phyloP scores from a whole-genome alignment of 1,284 basidiomycete species.

The Malassezia pachydermatis region DNA sequence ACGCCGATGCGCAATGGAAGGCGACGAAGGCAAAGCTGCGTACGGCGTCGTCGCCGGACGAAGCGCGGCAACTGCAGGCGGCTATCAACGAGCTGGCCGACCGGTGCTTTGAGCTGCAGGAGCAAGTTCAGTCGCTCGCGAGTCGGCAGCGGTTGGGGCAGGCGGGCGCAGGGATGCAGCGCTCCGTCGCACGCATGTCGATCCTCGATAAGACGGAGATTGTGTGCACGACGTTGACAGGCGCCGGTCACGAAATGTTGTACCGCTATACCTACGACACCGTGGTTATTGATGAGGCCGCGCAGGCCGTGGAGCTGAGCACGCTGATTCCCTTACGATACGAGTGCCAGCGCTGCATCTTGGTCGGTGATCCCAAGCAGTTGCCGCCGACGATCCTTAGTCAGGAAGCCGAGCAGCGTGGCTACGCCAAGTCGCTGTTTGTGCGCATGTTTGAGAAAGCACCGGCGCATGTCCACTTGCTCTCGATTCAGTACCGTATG shows the following conservation, averaged over 20 bases:
- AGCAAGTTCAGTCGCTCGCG: conserved; percentile 6
- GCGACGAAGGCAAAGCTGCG: not conserved
- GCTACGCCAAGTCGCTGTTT: conserved; percentile 84
- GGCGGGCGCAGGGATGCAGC: not conserved
- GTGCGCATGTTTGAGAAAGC: conserved; percentile 75
- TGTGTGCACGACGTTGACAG: conserved; percentile 83
- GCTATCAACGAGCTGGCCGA: conserved; percentile 7
- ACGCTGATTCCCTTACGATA: conserved; percentile 95
- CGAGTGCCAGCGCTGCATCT: conserved; percentile 69
- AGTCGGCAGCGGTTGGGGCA: conserved; percentile 1
- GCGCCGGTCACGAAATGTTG: conserved; percentile 73
- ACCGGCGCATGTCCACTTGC: conserved; percentile 71
- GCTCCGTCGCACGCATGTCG: conserved; percentile 9
- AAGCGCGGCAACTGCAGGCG: conserved; percentile 9
- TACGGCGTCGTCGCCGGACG: not conserved
- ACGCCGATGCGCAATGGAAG: not conserved
- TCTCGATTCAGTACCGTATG: conserved; percentile 99
- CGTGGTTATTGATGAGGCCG: conserved; percentile 95
- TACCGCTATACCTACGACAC: conserved; percentile 82
- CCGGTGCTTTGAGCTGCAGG: conserved; percentile 9
- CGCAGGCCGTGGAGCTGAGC: conserved; percentile 89
- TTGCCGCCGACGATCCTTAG: conserved; percentile 94
- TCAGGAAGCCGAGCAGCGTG: conserved; percentile 64
- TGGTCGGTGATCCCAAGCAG: conserved; percentile 97
- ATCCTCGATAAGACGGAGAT: conserved; percentile 61